Conservation (phyloP, 2,329 filamentous ascomycete species). For the Colletotrichum lentis region DNA sequence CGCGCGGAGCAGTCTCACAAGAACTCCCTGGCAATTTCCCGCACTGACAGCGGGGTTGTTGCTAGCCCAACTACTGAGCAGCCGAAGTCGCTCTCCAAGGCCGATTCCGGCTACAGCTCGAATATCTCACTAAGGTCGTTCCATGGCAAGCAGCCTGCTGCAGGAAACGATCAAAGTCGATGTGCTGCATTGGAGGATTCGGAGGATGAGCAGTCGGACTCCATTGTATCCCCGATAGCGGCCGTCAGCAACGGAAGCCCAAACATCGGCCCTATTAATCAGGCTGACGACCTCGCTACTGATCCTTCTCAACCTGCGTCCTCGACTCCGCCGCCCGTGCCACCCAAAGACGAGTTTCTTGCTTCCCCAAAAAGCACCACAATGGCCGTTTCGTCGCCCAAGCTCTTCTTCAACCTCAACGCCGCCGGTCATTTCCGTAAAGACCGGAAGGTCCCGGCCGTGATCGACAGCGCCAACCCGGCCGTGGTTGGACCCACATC, state of each 20-base stretch:
- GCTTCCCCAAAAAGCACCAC: constrained; percentile 16
- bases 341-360: constrained; percentile 46
- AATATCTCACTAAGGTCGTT: constrained; percentile 66
- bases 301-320: constrained; percentile 38
- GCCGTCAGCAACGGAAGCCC: constrained; percentile 24
- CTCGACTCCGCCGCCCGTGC: constrained; percentile 46
- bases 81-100: constrained; percentile 60
- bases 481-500: constrained; percentile 38
- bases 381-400: constrained; percentile 19
- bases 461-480: constrained; percentile 38
- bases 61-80: constrained; percentile 55
- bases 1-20: constrained; percentile 38
- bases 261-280: constrained; percentile 3
- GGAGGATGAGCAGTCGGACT: constrained; percentile 24
- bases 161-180: background rate
- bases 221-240: constrained; percentile 19
- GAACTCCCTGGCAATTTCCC: constrained; percentile 43
- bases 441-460: constrained; percentile 39
- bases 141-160: constrained; percentile 46
- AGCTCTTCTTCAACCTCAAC: constrained; percentile 32
- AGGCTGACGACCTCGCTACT: constrained; percentile 7
- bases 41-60: constrained; percentile 60
- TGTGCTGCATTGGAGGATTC: constrained; percentile 21
- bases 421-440: constrained; percentile 33
- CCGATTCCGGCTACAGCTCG: constrained; percentile 70